These are phyloP conservation scores for Diaporthe nobilis DNA, from an alignment of 2,329 filamentous ascomycete genomes.

Conservation along the genomic window DNA sequence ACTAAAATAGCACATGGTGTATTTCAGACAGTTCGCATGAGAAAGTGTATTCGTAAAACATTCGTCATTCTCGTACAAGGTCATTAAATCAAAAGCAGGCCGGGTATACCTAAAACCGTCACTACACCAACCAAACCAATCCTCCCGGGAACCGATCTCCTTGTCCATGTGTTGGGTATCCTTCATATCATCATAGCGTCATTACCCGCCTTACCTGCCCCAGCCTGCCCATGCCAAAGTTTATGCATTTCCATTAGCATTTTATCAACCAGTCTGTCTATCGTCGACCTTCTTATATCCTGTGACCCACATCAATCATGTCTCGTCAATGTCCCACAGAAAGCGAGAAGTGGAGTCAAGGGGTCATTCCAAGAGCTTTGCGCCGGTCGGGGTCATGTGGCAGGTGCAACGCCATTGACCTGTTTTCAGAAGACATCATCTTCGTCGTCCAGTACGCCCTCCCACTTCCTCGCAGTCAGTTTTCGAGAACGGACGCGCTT, in stretches of 20 bases:
- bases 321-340: background rate
- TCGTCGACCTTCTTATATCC: background rate
- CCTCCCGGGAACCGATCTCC: background rate
- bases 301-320: background rate
- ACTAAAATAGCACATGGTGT: background rate
- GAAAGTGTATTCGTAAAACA: background rate
- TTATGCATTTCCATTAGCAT: background rate
- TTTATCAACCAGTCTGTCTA: background rate
- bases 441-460: slow-evolving; percentile 53
- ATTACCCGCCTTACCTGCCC: background rate
- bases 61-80: slow-evolving; percentile 9
- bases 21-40: background rate
- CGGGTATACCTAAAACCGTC: slow-evolving; percentile 7
- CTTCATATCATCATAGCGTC: slow-evolving; percentile 27
- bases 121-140: background rate
- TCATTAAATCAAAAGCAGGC: background rate
- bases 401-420: background rate
- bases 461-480: slow-evolving; percentile 64
- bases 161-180: slow-evolving; percentile 21
- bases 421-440: slow-evolving; percentile 54
- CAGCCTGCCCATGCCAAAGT: background rate
- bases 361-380: background rate
- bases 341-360: background rate
- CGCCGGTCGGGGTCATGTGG: background rate
- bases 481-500: slow-evolving; percentile 65